Evolutionary conservation across 345 rosid genomes (phyloP).

Genomic region (Aethionema arabicum): DNA sequence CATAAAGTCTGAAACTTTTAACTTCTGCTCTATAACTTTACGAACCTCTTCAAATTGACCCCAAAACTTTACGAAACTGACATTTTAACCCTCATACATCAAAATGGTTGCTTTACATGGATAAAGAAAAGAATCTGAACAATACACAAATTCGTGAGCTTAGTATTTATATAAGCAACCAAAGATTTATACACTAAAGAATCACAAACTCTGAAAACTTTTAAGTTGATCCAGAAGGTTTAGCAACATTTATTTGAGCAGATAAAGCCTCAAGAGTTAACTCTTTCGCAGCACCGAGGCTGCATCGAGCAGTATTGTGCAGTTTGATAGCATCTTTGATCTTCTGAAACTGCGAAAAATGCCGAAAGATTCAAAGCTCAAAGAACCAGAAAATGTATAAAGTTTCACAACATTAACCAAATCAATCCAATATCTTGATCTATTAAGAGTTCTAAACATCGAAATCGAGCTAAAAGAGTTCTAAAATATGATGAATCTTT

Average conservation of each 20-base stretch:
- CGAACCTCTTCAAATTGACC: neutral
- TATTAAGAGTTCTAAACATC: neutral
- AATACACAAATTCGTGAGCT: slow-evolving; percentile 32
- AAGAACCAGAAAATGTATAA: neutral
- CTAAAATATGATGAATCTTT: too few species aligned
- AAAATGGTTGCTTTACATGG: too few species aligned
- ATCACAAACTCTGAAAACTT: slow-evolving; percentile 18
- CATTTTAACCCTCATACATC: slow-evolving; percentile 20
- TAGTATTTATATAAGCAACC: slow-evolving; percentile 32
- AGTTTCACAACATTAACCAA: slow-evolving; percentile 17
- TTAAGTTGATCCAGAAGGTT: slow-evolving; percentile 43
- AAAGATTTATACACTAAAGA: slow-evolving; percentile 22
- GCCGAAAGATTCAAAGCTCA: neutral
- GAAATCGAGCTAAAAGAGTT: too few species aligned
- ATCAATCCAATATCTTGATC: neutral
- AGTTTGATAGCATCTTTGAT: slow-evolving; percentile 72
- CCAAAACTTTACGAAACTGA: neutral
- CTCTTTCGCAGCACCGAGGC: slow-evolving; percentile 56
- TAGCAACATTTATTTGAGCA: slow-evolving; percentile 35
- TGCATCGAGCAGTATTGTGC: slow-evolving; percentile 64
- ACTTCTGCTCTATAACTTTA: neutral
- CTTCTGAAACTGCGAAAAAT: slow-evolving; percentile 72
- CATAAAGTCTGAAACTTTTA: slow-evolving; percentile 22
- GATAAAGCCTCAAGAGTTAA: slow-evolving; percentile 55
- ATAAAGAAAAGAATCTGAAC: neutral